phyloP scores from a whole-genome alignment of 305 asterid genomes.

The Petunia hybrid region DNA sequence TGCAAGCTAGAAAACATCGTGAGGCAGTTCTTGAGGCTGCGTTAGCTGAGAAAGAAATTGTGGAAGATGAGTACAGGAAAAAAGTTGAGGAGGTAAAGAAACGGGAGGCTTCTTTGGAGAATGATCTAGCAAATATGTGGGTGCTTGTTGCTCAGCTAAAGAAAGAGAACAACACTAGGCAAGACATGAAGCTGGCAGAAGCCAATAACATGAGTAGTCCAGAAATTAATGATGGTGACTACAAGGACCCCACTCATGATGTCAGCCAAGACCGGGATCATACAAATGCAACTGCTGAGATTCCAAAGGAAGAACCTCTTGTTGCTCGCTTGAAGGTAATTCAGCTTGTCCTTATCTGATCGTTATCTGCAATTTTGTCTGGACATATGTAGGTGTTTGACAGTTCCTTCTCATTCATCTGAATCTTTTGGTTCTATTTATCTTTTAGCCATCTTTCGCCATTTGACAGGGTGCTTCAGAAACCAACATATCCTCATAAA shows the following conservation, averaged over 20 bases:
- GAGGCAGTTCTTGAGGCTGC: slow-evolving; percentile 90
- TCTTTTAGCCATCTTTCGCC: background rate
- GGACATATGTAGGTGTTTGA: slow-evolving; percentile 22
- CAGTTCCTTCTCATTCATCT: slow-evolving; percentile 2
- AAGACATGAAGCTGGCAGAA: slow-evolving; percentile 51
- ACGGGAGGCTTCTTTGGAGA: slow-evolving; percentile 89
- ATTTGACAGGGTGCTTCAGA: background rate
- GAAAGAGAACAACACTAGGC: slow-evolving; percentile 62
- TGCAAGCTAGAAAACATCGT: slow-evolving; percentile 86
- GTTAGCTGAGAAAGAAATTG: slow-evolving; percentile 79
- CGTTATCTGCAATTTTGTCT: background rate
- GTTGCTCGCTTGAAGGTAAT: slow-evolving; percentile 89
- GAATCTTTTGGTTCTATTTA: slow-evolving; percentile 12
- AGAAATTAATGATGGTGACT: slow-evolving; percentile 49
- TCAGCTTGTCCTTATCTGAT: slow-evolving; percentile 26
- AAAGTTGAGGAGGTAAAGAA: slow-evolving; percentile 83
- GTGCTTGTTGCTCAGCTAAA: slow-evolving; percentile 97
- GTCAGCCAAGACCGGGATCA: slow-evolving; percentile 49
- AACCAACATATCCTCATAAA: background rate
- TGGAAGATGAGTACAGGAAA: slow-evolving; percentile 85
- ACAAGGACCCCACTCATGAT: slow-evolving; percentile 49
- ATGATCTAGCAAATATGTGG: slow-evolving; percentile 99
- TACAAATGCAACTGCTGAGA: slow-evolving; percentile 49
- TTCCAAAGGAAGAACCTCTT: slow-evolving; percentile 82
- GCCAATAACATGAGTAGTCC: slow-evolving; percentile 44